Evolutionary conservation across 1,284 basidiomycete species (phyloP), one percentile per base, ranked within the genome.

Genomic region (Inonotus hispidus): DNA sequence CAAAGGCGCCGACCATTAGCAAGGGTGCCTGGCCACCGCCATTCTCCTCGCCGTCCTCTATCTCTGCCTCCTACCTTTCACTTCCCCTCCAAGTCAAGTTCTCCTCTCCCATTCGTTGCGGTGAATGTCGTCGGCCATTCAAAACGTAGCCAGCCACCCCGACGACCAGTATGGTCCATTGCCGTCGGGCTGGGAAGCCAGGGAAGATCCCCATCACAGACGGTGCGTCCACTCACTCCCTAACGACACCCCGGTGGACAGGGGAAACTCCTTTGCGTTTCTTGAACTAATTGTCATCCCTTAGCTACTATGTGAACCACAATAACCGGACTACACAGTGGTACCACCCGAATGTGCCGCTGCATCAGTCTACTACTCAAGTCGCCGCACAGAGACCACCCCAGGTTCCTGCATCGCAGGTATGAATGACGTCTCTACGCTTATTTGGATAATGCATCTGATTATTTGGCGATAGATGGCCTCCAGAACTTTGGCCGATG

Each of bases 311-410:
- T 71, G 92, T 95, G 59, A 93, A 96, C 70, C 95, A 99, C 74
- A 95, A 91, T 73, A 90, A 90, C 3, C 87, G 95, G 59, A 86
- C 89, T 38, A 98, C 96, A n/a, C 95, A 94, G 6, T 99, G 96
- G 96, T 89, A 88, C 70, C 82, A 90, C 63, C 90, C 84, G n/a
- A 64, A 63, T 5, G n/a, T 56, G 5, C 56, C 69, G 58, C 19
- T 70, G 68, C 58, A 49, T n/a, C 58, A 52, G 47, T 46, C 53
- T 23, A n/a, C 62, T 21, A n/a, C 62, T 21, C 35, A 45, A 13
- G 45, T 37, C 21, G 27, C 50, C 27, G 19, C 21, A n/a, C 59
- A 53, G 10, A 53, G 47, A 29, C 50, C 21, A 35, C 54, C 32
- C 19, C 38, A 29, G 35, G 69, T 27, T 75, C 64, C 65, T 77